Base-by-base conservation (phyloP, 352 stramenopile genomes). In the Phytophthora tentaculata region DNA sequence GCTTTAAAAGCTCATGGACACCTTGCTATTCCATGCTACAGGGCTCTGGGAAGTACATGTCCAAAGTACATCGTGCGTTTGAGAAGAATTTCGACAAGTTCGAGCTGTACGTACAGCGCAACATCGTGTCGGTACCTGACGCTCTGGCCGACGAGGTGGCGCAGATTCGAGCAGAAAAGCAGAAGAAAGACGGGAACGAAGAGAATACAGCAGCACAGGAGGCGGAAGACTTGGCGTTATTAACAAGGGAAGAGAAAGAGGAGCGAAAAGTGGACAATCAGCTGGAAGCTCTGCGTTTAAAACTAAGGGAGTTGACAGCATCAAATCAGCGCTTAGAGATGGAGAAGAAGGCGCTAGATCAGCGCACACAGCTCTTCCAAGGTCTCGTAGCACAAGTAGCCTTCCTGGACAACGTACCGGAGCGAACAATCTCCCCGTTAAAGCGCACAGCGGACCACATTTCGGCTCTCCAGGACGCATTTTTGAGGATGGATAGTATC, bases 71-170 rank as follows among this genome's bases (percentile, higher is more conserved):
- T 56, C 67, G 61, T 19, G 73, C 71, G n/a, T 91, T 94, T 48
- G 77, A 83, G 35, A 91, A 88, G 61, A 94, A 94, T 62, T 94
- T 94, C 61, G 83, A 90, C 72, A 94, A 94, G 64, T 90, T 94
- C 50, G 86, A 92, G 61, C 63, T 92, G 9, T 94, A 94, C 45
- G 75, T 92, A 64, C 70, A 80, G 0, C 84, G 86, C 62, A 94
- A 92, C 56, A 89, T 94, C 37, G 83, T 92, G 29, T 75, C 75
- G 9, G 74, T 91, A 41, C 84, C 86, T 0, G 56, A 71, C 0
- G 48, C 76, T 20, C 57, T 94, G 0, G 64, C 39, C n/a, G 73
- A 86, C 26, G 67, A 80, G 28, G 79, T 90, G 24, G 71, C 77
- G 13, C 45, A 82, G 41, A 61, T 86, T 53, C 65, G 82, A 50